These are phyloP conservation scores for Calonectria hawksworthii DNA, from an alignment of 2,329 filamentous ascomycete species.

Conservation along the genomic window DNA sequence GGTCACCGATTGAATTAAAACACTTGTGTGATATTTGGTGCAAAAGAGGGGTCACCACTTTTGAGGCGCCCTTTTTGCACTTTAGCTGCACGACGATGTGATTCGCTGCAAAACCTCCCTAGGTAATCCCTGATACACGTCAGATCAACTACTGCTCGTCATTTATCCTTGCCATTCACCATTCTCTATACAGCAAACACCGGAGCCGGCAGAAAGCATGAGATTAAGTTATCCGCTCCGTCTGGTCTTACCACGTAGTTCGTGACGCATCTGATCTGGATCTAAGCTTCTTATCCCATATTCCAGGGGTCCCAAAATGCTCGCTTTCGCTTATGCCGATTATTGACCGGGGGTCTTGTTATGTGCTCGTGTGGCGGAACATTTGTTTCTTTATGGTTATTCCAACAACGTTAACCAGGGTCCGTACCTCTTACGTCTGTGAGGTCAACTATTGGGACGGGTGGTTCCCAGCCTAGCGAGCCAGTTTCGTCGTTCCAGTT, in stretches of 20 bases:
- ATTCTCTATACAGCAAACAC: neutral
- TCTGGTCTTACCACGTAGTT: neutral
- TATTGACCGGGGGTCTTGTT: neutral
- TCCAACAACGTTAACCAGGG: neutral
- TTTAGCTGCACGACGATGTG: neutral
- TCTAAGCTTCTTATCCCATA: neutral
- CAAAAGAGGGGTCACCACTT: neutral
- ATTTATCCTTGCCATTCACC: neutral
- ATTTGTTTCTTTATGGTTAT: neutral
- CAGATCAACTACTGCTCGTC: neutral
- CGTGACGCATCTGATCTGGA: neutral
- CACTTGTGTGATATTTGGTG: neutral
- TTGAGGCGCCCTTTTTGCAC: neutral
- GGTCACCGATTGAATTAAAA: neutral
- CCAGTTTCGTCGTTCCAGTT: neutral
- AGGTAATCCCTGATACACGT: neutral
- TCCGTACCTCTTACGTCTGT: neutral
- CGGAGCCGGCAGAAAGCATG: neutral
- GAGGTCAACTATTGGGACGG: neutral
- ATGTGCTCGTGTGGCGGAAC: neutral
- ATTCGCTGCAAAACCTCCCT: neutral
- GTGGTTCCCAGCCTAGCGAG: neutral
- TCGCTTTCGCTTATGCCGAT: neutral
- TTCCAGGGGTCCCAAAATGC: neutral
- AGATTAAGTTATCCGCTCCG: neutral